Base-by-base conservation (phyloP, 768 basidiomycete genomes). In the Mrakia frigida region DNA sequence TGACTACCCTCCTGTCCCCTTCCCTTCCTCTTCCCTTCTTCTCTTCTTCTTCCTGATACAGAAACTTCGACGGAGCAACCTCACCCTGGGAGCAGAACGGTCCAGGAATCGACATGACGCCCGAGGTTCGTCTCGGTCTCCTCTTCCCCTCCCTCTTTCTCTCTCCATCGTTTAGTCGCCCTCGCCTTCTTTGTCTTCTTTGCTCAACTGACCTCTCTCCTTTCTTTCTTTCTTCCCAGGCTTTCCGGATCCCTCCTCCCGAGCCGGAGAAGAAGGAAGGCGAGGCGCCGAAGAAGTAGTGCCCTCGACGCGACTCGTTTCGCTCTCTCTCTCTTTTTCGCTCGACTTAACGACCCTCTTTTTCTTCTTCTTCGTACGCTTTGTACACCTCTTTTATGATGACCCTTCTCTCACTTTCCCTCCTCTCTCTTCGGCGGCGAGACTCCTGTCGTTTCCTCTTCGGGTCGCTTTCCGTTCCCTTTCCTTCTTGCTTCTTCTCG, bases 71-170 rank as follows among this genome's bases (percentile, higher is more conserved):
- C 82, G 89, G 93, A 73, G 37, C 87, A 88, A 63, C 94, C 89
- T 63, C 80, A 52, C 96, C 97, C 56, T 99, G 96, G 96, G 97
- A 98, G 82, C 94, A 95, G 84, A 88, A 92, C 65, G 96, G 96
- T 50, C 83, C 87, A 11, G 90, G 90, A 33, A 85, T 86, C 21
- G 84, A 86, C 72, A 84, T 86, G 6, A 85, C 84, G 75, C 92
- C 94, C 3, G 88, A 89, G 46, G 88, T 74, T 3, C 31, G 73
- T 60, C 18, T 16, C 9, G 28, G 10, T 5, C 43, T 14, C 43
- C 2, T 11, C 43, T 43, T 11, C 11, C 43, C 16, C 16, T 43
- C 43, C 43, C 11, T 43, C 43, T 33, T 46, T 21, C 33, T 23
- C 65, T 7, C n/a, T n/a, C n/a, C n/a, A n/a, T n/a, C n/a, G n/a